phyloP scores from a whole-genome alignment of 2,329 filamentous ascomycete species.

The Diaporthe citri region DNA sequence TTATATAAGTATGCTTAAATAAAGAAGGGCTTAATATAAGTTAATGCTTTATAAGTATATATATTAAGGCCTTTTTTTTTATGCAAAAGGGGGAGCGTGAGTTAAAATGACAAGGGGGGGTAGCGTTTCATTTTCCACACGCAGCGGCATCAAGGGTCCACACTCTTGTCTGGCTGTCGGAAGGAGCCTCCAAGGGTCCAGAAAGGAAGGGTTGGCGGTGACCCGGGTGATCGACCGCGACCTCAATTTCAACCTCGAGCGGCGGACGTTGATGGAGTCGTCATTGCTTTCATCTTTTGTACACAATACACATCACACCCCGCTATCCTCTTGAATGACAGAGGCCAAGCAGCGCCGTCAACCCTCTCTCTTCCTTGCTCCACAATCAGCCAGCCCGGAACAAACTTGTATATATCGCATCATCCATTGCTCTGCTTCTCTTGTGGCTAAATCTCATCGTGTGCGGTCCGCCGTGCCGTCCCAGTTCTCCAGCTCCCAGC shows the following conservation, averaged over 20 bases:
- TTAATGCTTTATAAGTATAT: no score
- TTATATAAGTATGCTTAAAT: no score
- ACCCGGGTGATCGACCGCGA: slow-evolving; percentile 15
- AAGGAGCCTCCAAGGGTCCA: slow-evolving; percentile 16
- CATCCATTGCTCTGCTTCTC: neutral
- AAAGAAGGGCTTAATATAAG: no score
- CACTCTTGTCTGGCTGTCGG: slow-evolving; percentile 13
- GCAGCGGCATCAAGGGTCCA: slow-evolving; percentile 21
- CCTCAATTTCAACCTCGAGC: neutral
- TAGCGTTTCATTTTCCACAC: no score
- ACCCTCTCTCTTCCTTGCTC: neutral
- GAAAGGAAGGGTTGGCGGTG: neutral
- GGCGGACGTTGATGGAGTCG: no score
- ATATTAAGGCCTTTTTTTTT: no score
- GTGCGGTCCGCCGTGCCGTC: slow-evolving; percentile 21
- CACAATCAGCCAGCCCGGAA: neutral
- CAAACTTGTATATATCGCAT: neutral
- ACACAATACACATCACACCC: neutral
- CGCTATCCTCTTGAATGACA: no score
- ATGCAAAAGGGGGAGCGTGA: no score
- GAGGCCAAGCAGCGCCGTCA: neutral
- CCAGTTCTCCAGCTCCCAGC: neutral
- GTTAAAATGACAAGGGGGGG: no score
- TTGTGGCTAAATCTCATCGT: slow-evolving; percentile 4
- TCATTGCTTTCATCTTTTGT: neutral